Evolutionary conservation across 768 basidiomycete species (phyloP).

Genomic region (Postia placenta): DNA sequence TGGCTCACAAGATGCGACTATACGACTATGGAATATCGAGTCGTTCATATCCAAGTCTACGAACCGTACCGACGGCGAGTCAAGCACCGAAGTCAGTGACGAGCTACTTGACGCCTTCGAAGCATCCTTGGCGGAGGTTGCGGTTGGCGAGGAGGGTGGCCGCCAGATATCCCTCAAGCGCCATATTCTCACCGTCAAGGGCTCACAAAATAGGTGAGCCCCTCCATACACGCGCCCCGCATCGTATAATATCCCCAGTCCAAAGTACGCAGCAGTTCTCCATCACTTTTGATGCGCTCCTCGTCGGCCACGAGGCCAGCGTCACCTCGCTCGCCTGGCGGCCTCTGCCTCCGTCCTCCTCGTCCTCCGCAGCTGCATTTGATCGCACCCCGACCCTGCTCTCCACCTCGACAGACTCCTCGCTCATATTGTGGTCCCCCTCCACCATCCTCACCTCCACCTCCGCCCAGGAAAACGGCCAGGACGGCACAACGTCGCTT

Average conservation of each 20-base stretch:
- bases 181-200: conserved; percentile 68
- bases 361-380: too few species aligned
- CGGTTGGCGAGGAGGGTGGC: conserved; percentile 72
- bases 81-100: conserved; percentile 40
- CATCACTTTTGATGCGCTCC: conserved; percentile 87
- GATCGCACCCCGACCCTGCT: conserved; percentile 48
- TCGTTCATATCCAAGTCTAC: conserved; percentile 28
- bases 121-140: conserved; percentile 64
- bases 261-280: conserved; percentile 53
- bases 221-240: background rate
- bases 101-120: conserved; percentile 88
- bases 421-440: conserved; percentile 91
- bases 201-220: conserved; percentile 30
- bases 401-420: conserved; percentile 95
- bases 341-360: too few species aligned
- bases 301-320: conserved; percentile 94
- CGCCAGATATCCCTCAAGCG: conserved; percentile 86
- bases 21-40: conserved; percentile 88
- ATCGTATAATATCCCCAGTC: background rate
- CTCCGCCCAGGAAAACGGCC: too few species aligned
- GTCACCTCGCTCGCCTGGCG: conserved; percentile 88
- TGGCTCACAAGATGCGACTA: conserved; percentile 91
- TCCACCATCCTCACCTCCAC: conserved; percentile 39
- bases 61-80: background rate
- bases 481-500: conserved; percentile 48